Base-by-base conservation (phyloP, 768 basidiomycete genomes). In the Leccinum longicurvipes region DNA sequence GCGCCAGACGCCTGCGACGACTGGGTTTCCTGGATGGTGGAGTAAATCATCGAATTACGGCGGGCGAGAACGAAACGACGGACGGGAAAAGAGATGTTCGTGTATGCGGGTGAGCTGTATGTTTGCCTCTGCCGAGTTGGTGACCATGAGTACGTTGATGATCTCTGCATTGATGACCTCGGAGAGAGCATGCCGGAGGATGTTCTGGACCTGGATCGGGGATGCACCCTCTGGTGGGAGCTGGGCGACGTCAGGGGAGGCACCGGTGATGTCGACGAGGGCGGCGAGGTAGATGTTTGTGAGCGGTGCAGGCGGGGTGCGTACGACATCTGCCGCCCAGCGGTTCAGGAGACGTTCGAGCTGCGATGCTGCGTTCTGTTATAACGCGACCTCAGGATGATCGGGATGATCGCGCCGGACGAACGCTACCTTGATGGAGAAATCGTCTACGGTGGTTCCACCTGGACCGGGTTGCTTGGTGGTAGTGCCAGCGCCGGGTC, bases 1-100 rank as follows among this genome's bases (percentile, higher is more conserved):
- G 23, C 92, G 83, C 92, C 92, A 94, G 19, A 94, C 91, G 39
- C 83, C 81, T 0, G 92, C 92, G n/a, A 94, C 90, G 4, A 89
- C 85, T 12, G 92, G 86, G 64, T 93, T 89, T 50, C 89, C 90
- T 93, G 28, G 10, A 24, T 3, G n/a, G 34, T 15, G 11, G 6
- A 31, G 6, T 12, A 11, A 23, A 39, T 19, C 15, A 29, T 58
- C 32, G 47, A 31, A 27, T 34, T 6, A 24, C 11, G 4, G 21
- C 24, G 6, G 15, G 41, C 19, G 19, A 10, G 24, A 7, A 14
- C 24, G 44, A 31, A 24, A 57, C n/a, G n/a, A 77, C 90, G 67
- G 65, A 91, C 92, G 82, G 24, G 85, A 78, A 63, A 94, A 93
- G 51, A 94, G 81, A 62, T 93, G 88, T 68, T 93, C 92, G 68